Conservation (phyloP, 225 moss, liverwort and hornwort species). For the Marchantia paleacea region DNA sequence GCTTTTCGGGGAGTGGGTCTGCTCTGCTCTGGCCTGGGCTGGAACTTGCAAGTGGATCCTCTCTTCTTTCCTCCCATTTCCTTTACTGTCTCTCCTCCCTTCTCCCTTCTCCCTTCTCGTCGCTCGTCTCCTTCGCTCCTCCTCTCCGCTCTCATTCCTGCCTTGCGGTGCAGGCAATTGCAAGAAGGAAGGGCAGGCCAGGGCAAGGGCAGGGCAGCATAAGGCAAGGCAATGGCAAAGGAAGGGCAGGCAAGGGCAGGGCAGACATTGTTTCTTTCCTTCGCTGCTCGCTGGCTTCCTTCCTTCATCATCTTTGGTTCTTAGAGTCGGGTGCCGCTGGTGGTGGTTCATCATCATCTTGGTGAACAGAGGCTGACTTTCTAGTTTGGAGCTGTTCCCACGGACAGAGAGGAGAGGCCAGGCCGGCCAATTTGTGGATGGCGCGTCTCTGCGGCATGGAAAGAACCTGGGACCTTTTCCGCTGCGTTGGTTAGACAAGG, state of each 20-base stretch:
- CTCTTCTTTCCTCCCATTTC: background rate
- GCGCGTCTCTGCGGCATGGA: background rate
- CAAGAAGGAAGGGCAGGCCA: background rate
- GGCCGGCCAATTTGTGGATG: constrained; percentile 11
- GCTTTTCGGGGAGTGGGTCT: background rate
- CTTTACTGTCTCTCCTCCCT: no score
- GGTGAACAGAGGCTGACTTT: background rate
- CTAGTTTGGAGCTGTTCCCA: background rate
- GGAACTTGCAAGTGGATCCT: constrained; percentile 14
- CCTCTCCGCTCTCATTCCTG: background rate
- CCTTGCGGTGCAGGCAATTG: background rate
- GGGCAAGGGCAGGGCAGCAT: background rate
- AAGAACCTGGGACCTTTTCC: background rate
- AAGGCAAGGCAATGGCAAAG: background rate
- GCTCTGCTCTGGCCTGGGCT: background rate
- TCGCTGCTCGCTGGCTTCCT: background rate
- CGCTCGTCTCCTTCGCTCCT: background rate
- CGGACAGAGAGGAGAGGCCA: background rate
- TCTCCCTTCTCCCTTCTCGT: no score
- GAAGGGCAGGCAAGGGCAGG: background rate
- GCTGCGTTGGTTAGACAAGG: background rate
- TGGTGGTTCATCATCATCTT: background rate
- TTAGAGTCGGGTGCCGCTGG: background rate
- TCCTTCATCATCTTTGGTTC: background rate
- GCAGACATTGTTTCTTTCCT: background rate